phyloP scores from a whole-genome alignment of 2,329 filamentous ascomycete genomes.

The Simplicillium aogashimaense region DNA sequence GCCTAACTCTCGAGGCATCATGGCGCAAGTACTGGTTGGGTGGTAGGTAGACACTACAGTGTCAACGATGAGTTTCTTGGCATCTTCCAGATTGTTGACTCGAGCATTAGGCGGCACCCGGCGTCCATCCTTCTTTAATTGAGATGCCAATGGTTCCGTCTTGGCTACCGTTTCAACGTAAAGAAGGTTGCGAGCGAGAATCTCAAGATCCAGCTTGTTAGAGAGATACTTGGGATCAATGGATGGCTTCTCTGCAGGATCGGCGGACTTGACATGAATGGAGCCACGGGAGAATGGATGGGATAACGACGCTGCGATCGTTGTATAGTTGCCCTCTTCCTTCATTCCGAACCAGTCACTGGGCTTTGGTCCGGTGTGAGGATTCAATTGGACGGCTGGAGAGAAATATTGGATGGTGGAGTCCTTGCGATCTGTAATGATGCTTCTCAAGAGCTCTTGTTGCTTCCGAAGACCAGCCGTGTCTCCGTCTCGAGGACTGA shows the following conservation, averaged over 20 bases:
- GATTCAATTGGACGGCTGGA: background rate
- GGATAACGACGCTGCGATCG: constrained; percentile 24
- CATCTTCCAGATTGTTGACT: too few species aligned
- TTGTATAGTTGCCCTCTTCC: background rate
- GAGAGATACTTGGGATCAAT: constrained; percentile 50
- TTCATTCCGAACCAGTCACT: background rate
- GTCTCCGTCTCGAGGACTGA: too few species aligned
- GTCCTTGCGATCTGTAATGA: background rate
- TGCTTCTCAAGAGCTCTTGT: background rate
- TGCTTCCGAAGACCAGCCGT: background rate
- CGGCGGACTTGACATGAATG: constrained; percentile 41
- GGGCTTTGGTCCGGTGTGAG: background rate
- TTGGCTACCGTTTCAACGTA: too few species aligned
- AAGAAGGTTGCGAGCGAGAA: constrained; percentile 30
- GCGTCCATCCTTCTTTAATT: too few species aligned
- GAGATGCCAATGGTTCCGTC: too few species aligned
- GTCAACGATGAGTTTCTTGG: too few species aligned
- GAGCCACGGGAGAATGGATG: constrained; percentile 51
- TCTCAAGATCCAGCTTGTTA: constrained; percentile 45
- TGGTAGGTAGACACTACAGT: too few species aligned
- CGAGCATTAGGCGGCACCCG: too few species aligned
- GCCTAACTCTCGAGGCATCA: too few species aligned
- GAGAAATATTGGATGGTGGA: background rate
- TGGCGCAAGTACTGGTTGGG: too few species aligned
- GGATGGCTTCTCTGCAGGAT: constrained; percentile 29